phyloP scores from a whole-genome alignment of 805 yeast species.

The Cyberlindnera sargentensis region DNA sequence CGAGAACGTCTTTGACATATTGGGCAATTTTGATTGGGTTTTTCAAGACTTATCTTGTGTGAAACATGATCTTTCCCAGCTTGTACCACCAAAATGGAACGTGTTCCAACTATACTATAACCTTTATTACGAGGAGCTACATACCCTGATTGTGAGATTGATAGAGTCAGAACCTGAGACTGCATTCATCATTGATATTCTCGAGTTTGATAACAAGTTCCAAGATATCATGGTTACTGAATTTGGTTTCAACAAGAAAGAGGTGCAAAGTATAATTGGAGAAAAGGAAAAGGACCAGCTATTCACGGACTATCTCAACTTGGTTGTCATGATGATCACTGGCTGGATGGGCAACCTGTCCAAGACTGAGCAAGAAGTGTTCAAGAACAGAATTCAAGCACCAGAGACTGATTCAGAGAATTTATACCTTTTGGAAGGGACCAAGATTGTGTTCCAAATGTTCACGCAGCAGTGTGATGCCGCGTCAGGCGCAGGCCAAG shows the following conservation, averaged over 20 bases:
- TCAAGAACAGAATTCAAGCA: slow-evolving; percentile 57
- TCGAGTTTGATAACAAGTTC: slow-evolving; percentile 72
- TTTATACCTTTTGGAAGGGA: slow-evolving; percentile 63
- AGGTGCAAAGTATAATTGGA: slow-evolving; percentile 51
- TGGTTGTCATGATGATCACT: slow-evolving; percentile 64
- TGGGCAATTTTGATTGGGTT: slow-evolving; percentile 74
- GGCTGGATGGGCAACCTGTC: slow-evolving; percentile 79
- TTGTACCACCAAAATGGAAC: slow-evolving; percentile 73
- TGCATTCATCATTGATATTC: slow-evolving; percentile 58
- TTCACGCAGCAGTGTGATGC: slow-evolving; percentile 86
- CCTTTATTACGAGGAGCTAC: slow-evolving; percentile 61
- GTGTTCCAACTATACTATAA: slow-evolving; percentile 53
- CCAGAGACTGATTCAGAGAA: slow-evolving; percentile 70
- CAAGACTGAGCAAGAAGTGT: slow-evolving; percentile 57
- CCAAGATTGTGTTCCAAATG: slow-evolving; percentile 73
- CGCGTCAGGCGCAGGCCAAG: slow-evolving; percentile 79
- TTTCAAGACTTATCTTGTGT: slow-evolving; percentile 72
- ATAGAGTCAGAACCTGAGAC: slow-evolving; percentile 77
- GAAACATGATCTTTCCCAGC: slow-evolving; percentile 44
- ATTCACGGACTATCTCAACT: slow-evolving; percentile 68
- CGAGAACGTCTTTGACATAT: slow-evolving; percentile 43
- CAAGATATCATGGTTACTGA: slow-evolving; percentile 42
- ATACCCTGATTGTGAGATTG: slow-evolving; percentile 54
- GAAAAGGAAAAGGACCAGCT: slow-evolving; percentile 67
- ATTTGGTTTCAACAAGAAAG: slow-evolving; percentile 41